These are phyloP conservation scores for Nakaseomyces bracarensis DNA, from an alignment of 1,139 yeast species.

Conservation along the genomic window DNA sequence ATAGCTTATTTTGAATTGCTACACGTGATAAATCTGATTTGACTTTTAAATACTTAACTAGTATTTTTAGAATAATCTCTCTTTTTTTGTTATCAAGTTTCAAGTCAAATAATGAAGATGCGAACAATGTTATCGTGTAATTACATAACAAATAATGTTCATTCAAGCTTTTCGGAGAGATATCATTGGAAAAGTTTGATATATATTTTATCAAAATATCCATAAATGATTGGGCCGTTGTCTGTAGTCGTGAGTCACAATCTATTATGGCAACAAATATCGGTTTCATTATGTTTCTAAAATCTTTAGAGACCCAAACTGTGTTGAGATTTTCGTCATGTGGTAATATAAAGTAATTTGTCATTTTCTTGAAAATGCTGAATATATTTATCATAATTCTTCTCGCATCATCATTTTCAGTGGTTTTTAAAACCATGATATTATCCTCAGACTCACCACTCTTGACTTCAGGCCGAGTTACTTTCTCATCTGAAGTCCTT, in stretches of 20 bases:
- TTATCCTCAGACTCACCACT: conserved; percentile 7
- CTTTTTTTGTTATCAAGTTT: conserved; percentile 22
- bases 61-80: conserved; percentile 21
- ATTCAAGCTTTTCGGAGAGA: conserved; percentile 11
- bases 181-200: conserved; percentile 13
- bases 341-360: conserved; percentile 24
- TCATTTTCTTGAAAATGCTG: conserved; percentile 27
- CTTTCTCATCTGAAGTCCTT: conserved; percentile 21
- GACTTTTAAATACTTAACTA: conserved; percentile 21
- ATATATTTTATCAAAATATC: conserved; percentile 17
- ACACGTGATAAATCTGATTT: conserved; percentile 18
- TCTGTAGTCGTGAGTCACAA: conserved; percentile 16
- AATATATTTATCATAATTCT: conserved; percentile 28
- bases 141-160: conserved; percentile 22
- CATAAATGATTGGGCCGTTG: conserved; percentile 17
- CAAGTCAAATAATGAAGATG: conserved; percentile 26
- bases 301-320: conserved; percentile 15
- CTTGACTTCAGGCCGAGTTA: conserved; percentile 11
- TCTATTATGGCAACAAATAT: conserved; percentile 22
- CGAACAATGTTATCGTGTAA: conserved; percentile 26
- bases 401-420: conserved; percentile 23
- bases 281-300: conserved; percentile 21
- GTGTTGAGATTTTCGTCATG: conserved; percentile 13
- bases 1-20: conserved; percentile 11
- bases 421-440: conserved; percentile 4